A percentile compares a stretch with the other conserved stretches of the same genome.
Evolutionary conservation across 1,139 yeast species (phyloP).

Genomic region (Yamadazyma spencermartinsiae): DNA sequence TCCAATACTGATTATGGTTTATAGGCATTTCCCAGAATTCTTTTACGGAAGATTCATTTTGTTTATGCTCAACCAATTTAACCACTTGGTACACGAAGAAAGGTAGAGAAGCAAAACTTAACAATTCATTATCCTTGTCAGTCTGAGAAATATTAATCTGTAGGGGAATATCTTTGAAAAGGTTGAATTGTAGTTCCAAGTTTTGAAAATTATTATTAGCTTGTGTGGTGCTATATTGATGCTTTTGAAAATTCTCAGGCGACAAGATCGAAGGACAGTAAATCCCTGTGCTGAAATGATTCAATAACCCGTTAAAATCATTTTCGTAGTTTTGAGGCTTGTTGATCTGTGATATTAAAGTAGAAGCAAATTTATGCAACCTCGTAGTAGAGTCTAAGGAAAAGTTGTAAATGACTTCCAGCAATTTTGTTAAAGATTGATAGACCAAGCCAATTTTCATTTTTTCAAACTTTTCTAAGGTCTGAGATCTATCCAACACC

Average conservation of each 20-base stretch:
- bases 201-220: conserved; percentile 40
- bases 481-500: conserved; percentile 22
- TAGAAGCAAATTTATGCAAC: conserved; percentile 28
- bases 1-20: conserved; percentile 37
- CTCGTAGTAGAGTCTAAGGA: conserved; percentile 29
- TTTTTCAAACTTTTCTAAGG: conserved; percentile 39
- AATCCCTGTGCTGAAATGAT: conserved; percentile 38
- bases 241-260: conserved; percentile 25
- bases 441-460: conserved; percentile 37
- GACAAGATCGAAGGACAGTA: conserved; percentile 38
- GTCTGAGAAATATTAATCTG: conserved; percentile 27
- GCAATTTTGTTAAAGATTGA: conserved; percentile 35
- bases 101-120: conserved; percentile 37
- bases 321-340: conserved; percentile 25
- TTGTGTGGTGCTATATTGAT: conserved; percentile 27
- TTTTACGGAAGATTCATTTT: conserved; percentile 10
- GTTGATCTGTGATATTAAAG: conserved; percentile 26
- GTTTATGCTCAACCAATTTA: conserved; percentile 21
- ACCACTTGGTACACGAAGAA: conserved; percentile 29
- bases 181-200: conserved; percentile 38
- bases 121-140: conserved; percentile 18
- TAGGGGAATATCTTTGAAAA: conserved; percentile 44
- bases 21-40: conserved; percentile 34
- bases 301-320: conserved; percentile 30
- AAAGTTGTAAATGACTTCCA: conserved; percentile 34